Evolutionary conservation across 345 rosid species (phyloP), one percentile per base, ranked within the genome.

Genomic region (Theobroma cacao): DNA sequence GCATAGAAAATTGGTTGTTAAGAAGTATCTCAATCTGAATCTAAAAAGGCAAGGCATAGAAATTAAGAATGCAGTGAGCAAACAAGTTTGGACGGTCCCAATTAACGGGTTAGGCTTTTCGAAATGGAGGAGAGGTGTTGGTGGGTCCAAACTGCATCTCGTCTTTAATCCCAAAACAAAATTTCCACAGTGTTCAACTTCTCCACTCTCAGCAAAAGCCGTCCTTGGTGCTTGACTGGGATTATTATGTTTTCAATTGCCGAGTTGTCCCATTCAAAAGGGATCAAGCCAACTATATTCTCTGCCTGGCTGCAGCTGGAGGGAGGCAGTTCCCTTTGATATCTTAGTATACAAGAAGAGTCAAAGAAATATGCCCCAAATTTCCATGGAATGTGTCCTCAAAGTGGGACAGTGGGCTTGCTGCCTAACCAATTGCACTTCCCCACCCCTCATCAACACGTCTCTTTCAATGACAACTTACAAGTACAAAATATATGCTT

Each of bases 341-440:
- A 4, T 38, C 41, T 15, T 0, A 0, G 33, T 11, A 24, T 5
- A 15, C 2, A 31, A n/a, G n/a, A n/a, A 24, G 52, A 67, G 72
- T 67, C 53, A 67, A 67, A 43, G 72, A 17, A 24, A 26, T 22
- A 24, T n/a, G n/a, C 74, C 58, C 59, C 58, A 70, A 48, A 47
- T 70, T 70, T 30, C 58, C 74, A 47, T 28, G 74, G 58, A 47
- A 47, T 70, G 74, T 47, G 74, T 48, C 59, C 74, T 48, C 26
- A 30, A 47, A 70, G 74, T 70, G 74, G 41, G 74, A 70, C 59
- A 70, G 9, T 48, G 26, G 41, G 26, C 1, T 48, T 48, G n/a
- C 56, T 28, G 56, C 74, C 45, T 7, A 45, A 45, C 67, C 67
- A 36, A 64, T 34, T 20, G 20, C 45, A 64, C 24, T 47, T 33